These are phyloP conservation scores for Calendula officinalis DNA, from an alignment of 129 eudicot species.

Conservation along the genomic window DNA sequence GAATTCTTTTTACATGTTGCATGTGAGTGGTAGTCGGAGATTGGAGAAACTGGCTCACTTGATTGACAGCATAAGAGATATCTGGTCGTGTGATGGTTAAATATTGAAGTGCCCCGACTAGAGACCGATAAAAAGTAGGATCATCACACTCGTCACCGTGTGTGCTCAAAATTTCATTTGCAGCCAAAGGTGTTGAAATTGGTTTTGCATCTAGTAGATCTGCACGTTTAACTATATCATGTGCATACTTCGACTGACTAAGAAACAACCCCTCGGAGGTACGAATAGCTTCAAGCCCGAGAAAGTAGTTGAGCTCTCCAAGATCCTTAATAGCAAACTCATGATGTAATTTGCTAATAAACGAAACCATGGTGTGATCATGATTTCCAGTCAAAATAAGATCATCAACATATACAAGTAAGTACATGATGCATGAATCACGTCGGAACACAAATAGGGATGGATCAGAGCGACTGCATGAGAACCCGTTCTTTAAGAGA, in stretches of 20 bases:
- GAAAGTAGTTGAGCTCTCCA: neutral
- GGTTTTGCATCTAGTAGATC: neutral
- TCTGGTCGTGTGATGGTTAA: neutral
- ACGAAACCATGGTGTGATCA: neutral
- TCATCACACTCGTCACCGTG: neutral
- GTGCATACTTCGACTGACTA: neutral
- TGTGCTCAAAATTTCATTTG: neutral
- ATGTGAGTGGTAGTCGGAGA: neutral
- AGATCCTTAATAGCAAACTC: slow-evolving; percentile 1
- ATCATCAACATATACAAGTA: slow-evolving; percentile 2
- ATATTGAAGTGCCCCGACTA: neutral
- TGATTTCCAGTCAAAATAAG: neutral
- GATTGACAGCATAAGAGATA: neutral
- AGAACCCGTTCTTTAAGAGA: neutral
- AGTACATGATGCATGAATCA: neutral
- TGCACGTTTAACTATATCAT: neutral
- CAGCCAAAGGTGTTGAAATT: neutral
- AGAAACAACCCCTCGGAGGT: neutral
- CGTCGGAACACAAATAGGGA: neutral
- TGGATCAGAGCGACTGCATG: neutral
- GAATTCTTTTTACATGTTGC: neutral
- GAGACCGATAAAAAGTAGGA: neutral
- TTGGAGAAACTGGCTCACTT: neutral
- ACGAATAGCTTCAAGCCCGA: neutral
- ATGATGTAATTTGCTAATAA: neutral